A percentile compares a stretch with the other conserved stretches of the same genome.
phyloP scores from a whole-genome alignment of 176 grass and related monocot species.

The Puccinellia tenuiflora region DNA sequence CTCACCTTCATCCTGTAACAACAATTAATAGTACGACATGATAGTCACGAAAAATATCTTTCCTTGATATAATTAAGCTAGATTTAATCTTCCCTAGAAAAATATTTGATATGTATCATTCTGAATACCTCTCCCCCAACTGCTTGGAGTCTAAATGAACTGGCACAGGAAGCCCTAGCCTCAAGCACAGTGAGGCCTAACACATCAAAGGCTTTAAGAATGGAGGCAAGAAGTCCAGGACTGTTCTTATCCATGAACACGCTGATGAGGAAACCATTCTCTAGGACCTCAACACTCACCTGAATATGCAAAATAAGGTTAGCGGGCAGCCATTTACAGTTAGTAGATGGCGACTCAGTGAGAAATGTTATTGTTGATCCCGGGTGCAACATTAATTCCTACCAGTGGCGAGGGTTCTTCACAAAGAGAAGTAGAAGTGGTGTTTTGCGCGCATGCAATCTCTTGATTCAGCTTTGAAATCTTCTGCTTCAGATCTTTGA shows the following conservation, averaged over 20 bases:
- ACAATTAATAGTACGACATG: neutral
- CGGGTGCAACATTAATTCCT: neutral
- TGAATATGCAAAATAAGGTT: neutral
- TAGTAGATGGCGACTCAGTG: neutral
- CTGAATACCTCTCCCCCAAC: constrained; percentile 38
- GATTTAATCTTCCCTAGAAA: neutral
- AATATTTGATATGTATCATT: too few relatives aligned
- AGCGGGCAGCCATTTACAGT: neutral
- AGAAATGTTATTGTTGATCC: neutral
- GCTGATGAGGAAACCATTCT: constrained; percentile 54
- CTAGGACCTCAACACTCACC: constrained; percentile 49
- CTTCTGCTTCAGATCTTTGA: constrained; percentile 75
- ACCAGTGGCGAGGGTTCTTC: constrained; percentile 40
- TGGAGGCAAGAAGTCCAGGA: constrained; percentile 44
- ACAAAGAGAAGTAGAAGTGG: neutral
- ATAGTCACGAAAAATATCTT: neutral
- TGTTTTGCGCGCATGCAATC: constrained; percentile 15
- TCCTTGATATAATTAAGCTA: neutral
- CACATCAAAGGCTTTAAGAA: constrained; percentile 62
- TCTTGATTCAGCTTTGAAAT: constrained; percentile 55
- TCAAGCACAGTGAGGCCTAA: constrained; percentile 53
- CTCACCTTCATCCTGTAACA: constrained; percentile 24
- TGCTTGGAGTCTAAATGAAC: constrained; percentile 53
- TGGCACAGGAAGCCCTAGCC: constrained; percentile 50
- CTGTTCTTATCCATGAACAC: constrained; percentile 50